A percentile compares a stretch with the other conserved stretches of the same genome.
Conservation (phyloP, 1,139 yeast genomes). For the Zygotorulaspora mrakii region DNA sequence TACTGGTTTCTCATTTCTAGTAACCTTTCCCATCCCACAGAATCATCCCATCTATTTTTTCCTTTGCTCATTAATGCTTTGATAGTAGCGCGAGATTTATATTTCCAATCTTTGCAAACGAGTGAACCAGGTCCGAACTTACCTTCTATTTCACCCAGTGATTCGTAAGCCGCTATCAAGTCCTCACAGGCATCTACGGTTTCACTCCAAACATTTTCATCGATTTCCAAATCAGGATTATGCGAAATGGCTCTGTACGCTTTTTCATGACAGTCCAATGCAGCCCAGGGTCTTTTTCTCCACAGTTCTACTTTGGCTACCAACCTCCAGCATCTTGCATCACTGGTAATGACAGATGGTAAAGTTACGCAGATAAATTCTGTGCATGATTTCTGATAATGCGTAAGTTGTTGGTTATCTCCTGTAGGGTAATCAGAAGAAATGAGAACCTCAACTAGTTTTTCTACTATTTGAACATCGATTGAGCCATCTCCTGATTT, state of each 20-base stretch:
- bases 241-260: conserved; percentile 74
- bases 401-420: conserved; percentile 43
- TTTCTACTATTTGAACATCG: conserved; percentile 74
- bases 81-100: conserved; percentile 69
- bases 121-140: conserved; percentile 77
- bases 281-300: conserved; percentile 84
- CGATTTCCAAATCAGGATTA: conserved; percentile 59
- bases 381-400: conserved; percentile 63
- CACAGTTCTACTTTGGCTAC: conserved; percentile 83
- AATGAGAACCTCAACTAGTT: conserved; percentile 62
- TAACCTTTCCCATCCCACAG: conserved; percentile 71
- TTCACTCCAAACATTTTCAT: conserved; percentile 66
- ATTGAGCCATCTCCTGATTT: conserved; percentile 59
- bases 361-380: conserved; percentile 64
- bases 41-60: conserved; percentile 71
- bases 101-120: conserved; percentile 90
- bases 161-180: conserved; percentile 81
- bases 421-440: conserved; percentile 48
- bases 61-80: conserved; percentile 80
- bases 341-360: conserved; percentile 66
- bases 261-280: conserved; percentile 80
- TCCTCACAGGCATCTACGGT: conserved; percentile 80
- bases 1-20: conserved; percentile 46
- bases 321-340: conserved; percentile 76
- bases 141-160: conserved; percentile 83